These are phyloP conservation scores for Debaryomycetaceae sp. DNA, from an alignment of 1,139 yeast species.

Conservation along the genomic window DNA sequence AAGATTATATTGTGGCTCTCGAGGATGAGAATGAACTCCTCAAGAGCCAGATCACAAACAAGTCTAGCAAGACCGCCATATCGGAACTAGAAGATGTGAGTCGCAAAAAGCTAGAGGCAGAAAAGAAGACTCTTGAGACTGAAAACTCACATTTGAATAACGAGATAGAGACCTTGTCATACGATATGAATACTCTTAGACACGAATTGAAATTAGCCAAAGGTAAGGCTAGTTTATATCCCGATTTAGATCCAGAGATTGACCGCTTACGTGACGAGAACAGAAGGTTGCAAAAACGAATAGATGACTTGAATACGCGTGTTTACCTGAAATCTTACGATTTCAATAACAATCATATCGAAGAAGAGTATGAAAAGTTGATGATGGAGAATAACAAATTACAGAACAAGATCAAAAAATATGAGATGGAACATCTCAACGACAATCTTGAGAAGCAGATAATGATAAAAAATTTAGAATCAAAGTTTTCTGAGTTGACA, in stretches of 20 bases:
- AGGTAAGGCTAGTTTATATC: constrained; percentile 13
- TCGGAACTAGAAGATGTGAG: constrained; percentile 21
- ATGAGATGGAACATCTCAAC: constrained; percentile 13
- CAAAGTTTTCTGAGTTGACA: constrained; percentile 22
- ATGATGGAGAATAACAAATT: constrained; percentile 16
- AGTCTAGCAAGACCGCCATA: constrained; percentile 15
- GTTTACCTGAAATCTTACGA: not conserved
- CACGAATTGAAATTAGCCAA: constrained; percentile 73
- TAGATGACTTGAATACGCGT: constrained; percentile 1
- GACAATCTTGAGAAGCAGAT: constrained; percentile 30
- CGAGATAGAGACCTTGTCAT: constrained; percentile 14
- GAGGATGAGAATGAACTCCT: constrained; percentile 16
- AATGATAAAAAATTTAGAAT: constrained; percentile 25
- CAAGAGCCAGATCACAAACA: constrained; percentile 7
- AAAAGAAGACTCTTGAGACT: constrained; percentile 11
- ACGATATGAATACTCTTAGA: constrained; percentile 31
- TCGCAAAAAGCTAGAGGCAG: constrained; percentile 17
- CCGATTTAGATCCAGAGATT: constrained; percentile 4
- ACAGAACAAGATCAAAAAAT: constrained; percentile 17
- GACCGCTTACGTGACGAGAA: constrained; percentile 1
- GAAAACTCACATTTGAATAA: constrained; percentile 10
- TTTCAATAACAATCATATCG: not conserved
- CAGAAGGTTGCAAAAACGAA: constrained; percentile 2
- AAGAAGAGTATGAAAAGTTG: constrained; percentile 5
- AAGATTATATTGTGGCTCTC: constrained; percentile 9